These are phyloP conservation scores for Atkinsonella texensis DNA, from an alignment of 2,329 filamentous ascomycete species.

Conservation along the genomic window DNA sequence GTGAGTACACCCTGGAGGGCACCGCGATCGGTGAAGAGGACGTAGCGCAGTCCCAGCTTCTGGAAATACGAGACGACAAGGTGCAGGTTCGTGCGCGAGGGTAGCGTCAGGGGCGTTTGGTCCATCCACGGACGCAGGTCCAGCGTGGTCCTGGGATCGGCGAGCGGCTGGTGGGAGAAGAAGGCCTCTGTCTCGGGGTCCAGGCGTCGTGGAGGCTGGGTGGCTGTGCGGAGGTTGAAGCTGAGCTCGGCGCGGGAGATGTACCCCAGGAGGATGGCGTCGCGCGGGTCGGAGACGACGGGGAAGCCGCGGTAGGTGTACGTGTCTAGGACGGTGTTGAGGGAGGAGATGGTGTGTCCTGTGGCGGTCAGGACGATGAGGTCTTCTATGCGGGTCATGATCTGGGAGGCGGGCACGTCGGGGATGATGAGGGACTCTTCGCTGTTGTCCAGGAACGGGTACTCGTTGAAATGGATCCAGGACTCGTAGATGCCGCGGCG, in stretches of 20 bases:
- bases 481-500: constrained; percentile 91
- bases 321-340: constrained; percentile 57
- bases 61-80: constrained; percentile 91
- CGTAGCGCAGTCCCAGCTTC: constrained; percentile 80
- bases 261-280: constrained; percentile 77
- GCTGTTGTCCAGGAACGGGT: constrained; percentile 87
- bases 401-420: constrained; percentile 71
- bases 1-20: constrained; percentile 76
- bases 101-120: constrained; percentile 87
- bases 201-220: constrained; percentile 46
- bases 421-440: constrained; percentile 63
- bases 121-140: constrained; percentile 98
- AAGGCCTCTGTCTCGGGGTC: constrained; percentile 64
- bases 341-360: constrained; percentile 71
- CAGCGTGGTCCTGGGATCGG: constrained; percentile 64
- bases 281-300: constrained; percentile 65
- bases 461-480: constrained; percentile 94
- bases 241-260: constrained; percentile 84
- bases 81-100: constrained; percentile 62
- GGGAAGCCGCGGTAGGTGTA: constrained; percentile 86
- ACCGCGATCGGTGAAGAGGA: constrained; percentile 76
- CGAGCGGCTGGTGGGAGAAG: constrained; percentile 73
- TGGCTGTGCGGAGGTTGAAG: constrained; percentile 55
- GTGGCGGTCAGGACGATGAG: constrained; percentile 77
- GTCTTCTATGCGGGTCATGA: constrained; percentile 91